Evolutionary conservation across 805 yeast genomes (phyloP), one percentile per base, ranked within the genome.

Genomic region (Lachancea sp.): DNA sequence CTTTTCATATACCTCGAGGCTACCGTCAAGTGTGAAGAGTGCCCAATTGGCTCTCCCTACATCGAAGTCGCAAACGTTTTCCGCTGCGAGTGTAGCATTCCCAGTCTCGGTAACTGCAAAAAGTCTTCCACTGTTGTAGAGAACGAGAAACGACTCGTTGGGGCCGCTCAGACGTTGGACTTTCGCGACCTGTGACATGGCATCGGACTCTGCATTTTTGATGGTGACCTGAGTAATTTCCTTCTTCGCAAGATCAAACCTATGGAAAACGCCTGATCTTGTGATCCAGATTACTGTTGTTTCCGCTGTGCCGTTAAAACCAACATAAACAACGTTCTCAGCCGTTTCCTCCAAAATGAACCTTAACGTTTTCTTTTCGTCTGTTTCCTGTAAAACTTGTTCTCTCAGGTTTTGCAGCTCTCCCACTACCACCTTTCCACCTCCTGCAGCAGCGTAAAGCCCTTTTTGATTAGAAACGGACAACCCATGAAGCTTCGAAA

Each of bases 401-500:
- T 37, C 29, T 18, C 66, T 66, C 45, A 73, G 52, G 12, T 53
- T 50, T 27, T 58, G 58, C 18, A 72, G 52, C 2, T 53, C 48
- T 7, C 73, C 76, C 11, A 71, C 42, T 1, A 66, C 65, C 15
- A 72, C 52, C 32, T 55, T 55, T 3, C 50, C 52, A 4, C 65
- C 58, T 39, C 72, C 68, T 3, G 72, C 67, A 2, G 74, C 72
- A 1, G 69, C 71, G 52, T 64, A 67, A 11, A 67, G 34, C 1
- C 62, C 57, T 8, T 45, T 45, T 1, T 42, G 49, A 39, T 68
- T 64, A 16, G 68, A 66, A 38, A 71, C 68, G 13, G 67, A 64
- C 9, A 75, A 56, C 41, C 73, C 66, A 17, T 63, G 64, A 35
- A 61, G 45, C 25, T 47, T 60, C 42, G 60, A 65, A 59, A 49